Conservation (phyloP, 139 green algal genomes). For the Asterochloris erici region DNA sequence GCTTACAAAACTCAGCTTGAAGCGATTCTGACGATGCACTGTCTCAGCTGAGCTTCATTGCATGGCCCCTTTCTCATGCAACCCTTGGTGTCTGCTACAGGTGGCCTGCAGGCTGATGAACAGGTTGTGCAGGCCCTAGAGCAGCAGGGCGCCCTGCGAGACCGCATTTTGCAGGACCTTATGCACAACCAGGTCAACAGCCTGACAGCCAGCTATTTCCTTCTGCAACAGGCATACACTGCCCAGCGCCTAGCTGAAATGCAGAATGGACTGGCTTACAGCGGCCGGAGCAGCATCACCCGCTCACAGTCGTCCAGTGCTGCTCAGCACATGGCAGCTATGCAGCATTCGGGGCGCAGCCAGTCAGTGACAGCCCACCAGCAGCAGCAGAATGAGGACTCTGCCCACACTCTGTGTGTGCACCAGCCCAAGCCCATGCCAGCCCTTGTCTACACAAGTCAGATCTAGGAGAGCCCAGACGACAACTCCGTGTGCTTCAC, state of each 20-base stretch:
- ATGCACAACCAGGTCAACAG: conserved; percentile 23
- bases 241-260: background rate
- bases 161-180: conserved; percentile 13
- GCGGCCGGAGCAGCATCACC: background rate
- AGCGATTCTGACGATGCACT: no score
- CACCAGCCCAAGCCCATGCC: no score
- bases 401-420: no score
- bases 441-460: no score
- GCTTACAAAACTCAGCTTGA: no score
- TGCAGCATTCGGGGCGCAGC: background rate
- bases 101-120: conserved; percentile 1
- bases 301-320: background rate
- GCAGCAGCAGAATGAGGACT: no score
- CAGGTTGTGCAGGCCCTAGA: conserved; percentile 23
- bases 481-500: no score
- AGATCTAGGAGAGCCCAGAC: no score
- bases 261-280: no score
- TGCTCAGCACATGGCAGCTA: background rate
- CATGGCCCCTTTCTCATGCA: no score
- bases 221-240: conserved; percentile 21
- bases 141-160: conserved; percentile 10
- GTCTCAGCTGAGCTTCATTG: no score
- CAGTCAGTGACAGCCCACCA: no score
- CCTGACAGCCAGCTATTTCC: conserved; percentile 33
- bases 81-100: conserved; percentile 7